phyloP scores from a whole-genome alignment of 768 basidiomycete genomes.

The Leccinum broughii region DNA sequence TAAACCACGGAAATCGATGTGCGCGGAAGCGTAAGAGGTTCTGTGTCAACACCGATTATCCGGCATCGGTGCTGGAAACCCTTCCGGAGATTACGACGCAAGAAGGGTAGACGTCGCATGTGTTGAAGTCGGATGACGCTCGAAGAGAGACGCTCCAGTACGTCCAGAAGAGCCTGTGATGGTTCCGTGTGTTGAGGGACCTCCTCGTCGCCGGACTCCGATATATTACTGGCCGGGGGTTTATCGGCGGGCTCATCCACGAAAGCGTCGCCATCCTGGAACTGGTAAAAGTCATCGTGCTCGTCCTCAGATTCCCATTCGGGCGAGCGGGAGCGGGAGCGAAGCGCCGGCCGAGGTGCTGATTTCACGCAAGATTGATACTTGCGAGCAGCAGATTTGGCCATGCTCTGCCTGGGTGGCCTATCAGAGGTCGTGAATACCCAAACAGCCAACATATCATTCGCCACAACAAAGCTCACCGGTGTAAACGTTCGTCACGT shows the following conservation, averaged over 20 bases:
- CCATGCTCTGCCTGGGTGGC: not conserved
- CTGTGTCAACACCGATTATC: slow-evolving; percentile 36
- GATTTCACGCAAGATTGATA: slow-evolving; percentile 19
- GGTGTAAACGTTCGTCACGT: slow-evolving; percentile 3
- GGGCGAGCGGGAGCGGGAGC: not conserved
- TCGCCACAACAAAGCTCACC: slow-evolving; percentile 7
- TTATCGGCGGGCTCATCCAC: slow-evolving; percentile 4
- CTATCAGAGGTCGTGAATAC: slow-evolving; percentile 15
- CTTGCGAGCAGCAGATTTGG: slow-evolving; percentile 20
- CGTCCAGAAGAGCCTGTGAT: slow-evolving; percentile 36
- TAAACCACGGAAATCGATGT: slow-evolving; percentile 29
- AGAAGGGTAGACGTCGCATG: slow-evolving; percentile 52
- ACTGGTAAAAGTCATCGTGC: not conserved
- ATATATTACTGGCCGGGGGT: not conserved
- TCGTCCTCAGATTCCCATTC: slow-evolving; percentile 8
- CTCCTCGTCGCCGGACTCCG: slow-evolving; percentile 13
- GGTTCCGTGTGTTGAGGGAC: slow-evolving; percentile 22
- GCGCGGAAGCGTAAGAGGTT: slow-evolving; percentile 19
- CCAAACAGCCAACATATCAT: not conserved
- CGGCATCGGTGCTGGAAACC: slow-evolving; percentile 51
- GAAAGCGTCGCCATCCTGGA: slow-evolving; percentile 6
- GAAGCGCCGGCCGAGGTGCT: not conserved
- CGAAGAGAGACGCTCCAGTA: slow-evolving; percentile 35
- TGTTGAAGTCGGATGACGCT: slow-evolving; percentile 39
- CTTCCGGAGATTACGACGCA: slow-evolving; percentile 48